Percentiles rank a stretch among this genome's conserved stretches.
These are phyloP conservation scores for Kuraishia floccosa DNA, from an alignment of 805 yeast species.

Conservation along the genomic window DNA sequence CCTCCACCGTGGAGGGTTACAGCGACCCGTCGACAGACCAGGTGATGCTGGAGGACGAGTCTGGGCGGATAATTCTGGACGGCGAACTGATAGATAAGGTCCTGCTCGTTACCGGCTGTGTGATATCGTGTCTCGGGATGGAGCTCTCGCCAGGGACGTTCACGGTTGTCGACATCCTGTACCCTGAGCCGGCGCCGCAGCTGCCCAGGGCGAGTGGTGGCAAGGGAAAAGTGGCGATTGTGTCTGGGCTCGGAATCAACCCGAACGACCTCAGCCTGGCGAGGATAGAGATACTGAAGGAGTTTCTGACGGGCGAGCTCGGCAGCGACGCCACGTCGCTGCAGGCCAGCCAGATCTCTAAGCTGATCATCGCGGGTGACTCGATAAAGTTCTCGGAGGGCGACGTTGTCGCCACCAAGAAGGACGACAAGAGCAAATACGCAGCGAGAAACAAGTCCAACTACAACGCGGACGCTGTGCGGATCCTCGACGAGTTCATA, in stretches of 20 bases:
- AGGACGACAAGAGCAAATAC: slow-evolving; percentile 22
- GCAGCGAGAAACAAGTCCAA: slow-evolving; percentile 44
- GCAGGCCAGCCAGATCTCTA: slow-evolving; percentile 19
- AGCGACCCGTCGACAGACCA: slow-evolving; percentile 45
- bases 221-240: slow-evolving; percentile 44
- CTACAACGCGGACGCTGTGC: slow-evolving; percentile 34
- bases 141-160: slow-evolving; percentile 78
- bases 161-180: slow-evolving; percentile 69
- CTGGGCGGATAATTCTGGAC: slow-evolving; percentile 71
- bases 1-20: slow-evolving; percentile 32
- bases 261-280: slow-evolving; percentile 30
- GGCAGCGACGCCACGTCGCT: slow-evolving; percentile 10
- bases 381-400: slow-evolving; percentile 22
- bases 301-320: slow-evolving; percentile 62
- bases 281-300: slow-evolving; percentile 47
- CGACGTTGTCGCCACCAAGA: slow-evolving; percentile 8
- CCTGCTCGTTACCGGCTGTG: slow-evolving; percentile 79
- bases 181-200: slow-evolving; percentile 59
- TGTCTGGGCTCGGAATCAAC: slow-evolving; percentile 64
- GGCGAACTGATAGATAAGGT: slow-evolving; percentile 48
- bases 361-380: slow-evolving; percentile 66
- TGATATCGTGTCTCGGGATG: slow-evolving; percentile 78
- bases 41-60: slow-evolving; percentile 80
- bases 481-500: slow-evolving; percentile 49
- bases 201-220: slow-evolving; percentile 14